phyloP scores from a whole-genome alignment of 1,139 yeast species.

The Meyerozyma guilliermondii region DNA sequence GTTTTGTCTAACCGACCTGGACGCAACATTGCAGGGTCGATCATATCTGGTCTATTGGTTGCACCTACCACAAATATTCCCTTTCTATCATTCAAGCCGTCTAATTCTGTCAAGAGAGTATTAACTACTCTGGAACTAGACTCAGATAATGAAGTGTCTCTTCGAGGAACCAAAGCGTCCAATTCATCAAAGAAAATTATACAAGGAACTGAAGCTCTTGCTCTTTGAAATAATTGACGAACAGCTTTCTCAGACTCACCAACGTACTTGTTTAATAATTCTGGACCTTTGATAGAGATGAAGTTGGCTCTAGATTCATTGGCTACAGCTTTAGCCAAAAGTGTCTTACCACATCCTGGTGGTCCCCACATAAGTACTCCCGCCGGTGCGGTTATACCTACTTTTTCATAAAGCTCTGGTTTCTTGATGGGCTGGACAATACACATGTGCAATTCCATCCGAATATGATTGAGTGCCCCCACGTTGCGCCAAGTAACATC shows the following conservation, averaged over 20 bases:
- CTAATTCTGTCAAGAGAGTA: slow-evolving; percentile 87
- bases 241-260: slow-evolving; percentile 97
- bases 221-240: slow-evolving; percentile 89
- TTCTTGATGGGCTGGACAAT: slow-evolving; percentile 93
- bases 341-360: slow-evolving; percentile 97
- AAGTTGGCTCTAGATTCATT: slow-evolving; percentile 95
- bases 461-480: slow-evolving; percentile 76
- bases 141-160: slow-evolving; percentile 85
- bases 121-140: slow-evolving; percentile 93
- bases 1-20: slow-evolving; percentile 97
- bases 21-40: slow-evolving; percentile 95
- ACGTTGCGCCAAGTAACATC: slow-evolving; percentile 95
- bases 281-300: slow-evolving; percentile 94
- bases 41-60: slow-evolving; percentile 96
- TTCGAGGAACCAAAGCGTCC: slow-evolving; percentile 91
- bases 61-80: slow-evolving; percentile 97
- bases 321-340: slow-evolving; percentile 95
- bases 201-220: slow-evolving; percentile 93
- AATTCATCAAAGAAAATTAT: slow-evolving; percentile 93
- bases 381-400: slow-evolving; percentile 95
- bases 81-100: slow-evolving; percentile 86
- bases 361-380: slow-evolving; percentile 99
- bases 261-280: slow-evolving; percentile 85
- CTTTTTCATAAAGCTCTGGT: slow-evolving; percentile 84
- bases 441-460: slow-evolving; percentile 94